Conservation (phyloP, 352 stramenopile genomes). For the Pythium sp. region DNA sequence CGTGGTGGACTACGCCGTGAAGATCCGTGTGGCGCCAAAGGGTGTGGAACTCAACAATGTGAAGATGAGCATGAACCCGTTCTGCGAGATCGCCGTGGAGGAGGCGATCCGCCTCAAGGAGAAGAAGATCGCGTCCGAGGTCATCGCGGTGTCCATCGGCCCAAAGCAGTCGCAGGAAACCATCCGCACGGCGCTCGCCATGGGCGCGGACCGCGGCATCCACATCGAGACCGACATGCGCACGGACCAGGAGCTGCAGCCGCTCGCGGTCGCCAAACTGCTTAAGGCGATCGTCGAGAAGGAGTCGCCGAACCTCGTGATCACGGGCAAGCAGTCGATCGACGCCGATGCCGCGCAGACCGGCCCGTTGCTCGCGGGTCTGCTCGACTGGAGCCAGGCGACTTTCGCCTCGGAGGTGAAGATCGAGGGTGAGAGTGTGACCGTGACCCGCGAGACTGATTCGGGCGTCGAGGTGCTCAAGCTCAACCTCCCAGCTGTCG, state of each 20-base stretch:
- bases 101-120: constrained; percentile 99
- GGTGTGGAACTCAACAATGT: constrained; percentile 98
- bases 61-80: constrained; percentile 99
- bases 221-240: constrained; percentile 96
- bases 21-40: constrained; percentile 94
- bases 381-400: constrained; percentile 96
- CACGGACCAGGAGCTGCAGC: constrained; percentile 97
- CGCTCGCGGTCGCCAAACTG: constrained; percentile 96
- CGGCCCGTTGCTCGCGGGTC: constrained; percentile 93
- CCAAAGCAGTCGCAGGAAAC: constrained; percentile 97
- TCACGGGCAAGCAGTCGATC: constrained; percentile 97
- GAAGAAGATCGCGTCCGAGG: constrained; percentile 93
- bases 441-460: constrained; percentile 96
- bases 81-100: constrained; percentile 98
- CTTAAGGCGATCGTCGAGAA: constrained; percentile 94
- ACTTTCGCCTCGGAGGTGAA: constrained; percentile 96
- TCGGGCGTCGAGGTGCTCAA: constrained; percentile 88
- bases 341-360: constrained; percentile 85
- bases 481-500: constrained; percentile 90
- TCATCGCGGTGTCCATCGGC: constrained; percentile 97
- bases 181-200: constrained; percentile 92
- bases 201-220: constrained; percentile 95
- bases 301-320: constrained; percentile 91
- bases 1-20: constrained; percentile 98
- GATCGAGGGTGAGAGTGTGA: constrained; percentile 56